Conservation (phyloP, 2,329 filamentous ascomycete genomes). For the Chaetomium globosum region DNA sequence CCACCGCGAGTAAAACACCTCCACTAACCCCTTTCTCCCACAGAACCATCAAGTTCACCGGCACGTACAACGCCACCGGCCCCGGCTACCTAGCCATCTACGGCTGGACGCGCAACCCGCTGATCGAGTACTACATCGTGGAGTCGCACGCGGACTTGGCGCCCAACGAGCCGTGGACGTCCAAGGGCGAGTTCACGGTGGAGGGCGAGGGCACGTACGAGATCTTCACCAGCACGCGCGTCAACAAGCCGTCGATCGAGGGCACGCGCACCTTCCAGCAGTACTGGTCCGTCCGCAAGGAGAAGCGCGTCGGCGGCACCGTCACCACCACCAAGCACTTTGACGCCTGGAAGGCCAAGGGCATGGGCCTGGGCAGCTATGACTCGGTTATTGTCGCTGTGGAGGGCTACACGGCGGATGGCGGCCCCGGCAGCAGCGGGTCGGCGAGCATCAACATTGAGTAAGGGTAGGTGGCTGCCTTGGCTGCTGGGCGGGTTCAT, state of each 20-base stretch:
- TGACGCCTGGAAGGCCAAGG: slow-evolving; percentile 54
- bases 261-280: slow-evolving; percentile 58
- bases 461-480: too few species aligned
- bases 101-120: slow-evolving; percentile 57
- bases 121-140: slow-evolving; percentile 63
- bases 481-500: neutral
- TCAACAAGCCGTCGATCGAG: slow-evolving; percentile 56
- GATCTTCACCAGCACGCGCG: slow-evolving; percentile 53
- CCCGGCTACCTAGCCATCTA: slow-evolving; percentile 57
- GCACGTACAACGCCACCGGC: slow-evolving; percentile 45
- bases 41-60: slow-evolving; percentile 43
- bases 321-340: slow-evolving; percentile 58
- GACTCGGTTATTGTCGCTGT: slow-evolving; percentile 58
- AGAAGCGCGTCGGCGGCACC: slow-evolving; percentile 55
- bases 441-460: slow-evolving; percentile 25
- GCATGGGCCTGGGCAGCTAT: slow-evolving; percentile 53
- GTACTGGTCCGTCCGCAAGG: slow-evolving; percentile 54
- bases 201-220: slow-evolving; percentile 60
- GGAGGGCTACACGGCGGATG: slow-evolving; percentile 51
- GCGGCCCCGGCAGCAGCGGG: slow-evolving; percentile 42
- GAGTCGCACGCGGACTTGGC: slow-evolving; percentile 56
- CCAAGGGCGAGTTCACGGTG: slow-evolving; percentile 54
- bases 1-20: neutral
- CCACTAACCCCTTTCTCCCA: neutral
- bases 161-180: slow-evolving; percentile 50